Conservation (phyloP, 805 yeast species). For the Wickerhamiella allomyrinae region DNA sequence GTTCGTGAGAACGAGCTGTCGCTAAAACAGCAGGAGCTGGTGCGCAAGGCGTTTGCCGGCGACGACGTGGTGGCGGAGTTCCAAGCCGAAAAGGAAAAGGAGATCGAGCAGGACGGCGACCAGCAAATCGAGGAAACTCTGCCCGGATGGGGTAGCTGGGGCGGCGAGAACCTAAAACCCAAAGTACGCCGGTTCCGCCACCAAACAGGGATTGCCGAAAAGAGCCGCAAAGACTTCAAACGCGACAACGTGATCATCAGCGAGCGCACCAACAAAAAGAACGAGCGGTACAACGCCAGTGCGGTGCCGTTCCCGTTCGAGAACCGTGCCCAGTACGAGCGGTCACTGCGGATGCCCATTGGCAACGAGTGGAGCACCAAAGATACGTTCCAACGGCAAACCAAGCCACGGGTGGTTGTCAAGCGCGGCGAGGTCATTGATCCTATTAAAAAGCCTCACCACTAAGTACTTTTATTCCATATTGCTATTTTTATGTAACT, state of each 20-base stretch:
- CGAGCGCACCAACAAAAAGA: conserved; percentile 74
- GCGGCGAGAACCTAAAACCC: conserved; percentile 45
- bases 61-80: conserved; percentile 84
- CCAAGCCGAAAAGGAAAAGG: conserved; percentile 55
- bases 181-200: conserved; percentile 53
- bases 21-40: conserved; percentile 38
- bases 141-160: conserved; percentile 99
- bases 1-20: conserved; percentile 19
- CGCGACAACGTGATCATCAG: conserved; percentile 75
- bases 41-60: conserved; percentile 91
- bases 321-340: conserved; percentile 84
- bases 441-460: conserved; percentile 47
- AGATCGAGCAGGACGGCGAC: conserved; percentile 67
- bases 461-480: too few relatives aligned
- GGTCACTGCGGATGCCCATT: conserved; percentile 86
- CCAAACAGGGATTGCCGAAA: conserved; percentile 61
- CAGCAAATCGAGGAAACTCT: conserved; percentile 69
- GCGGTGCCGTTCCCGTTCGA: conserved; percentile 95
- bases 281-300: conserved; percentile 68
- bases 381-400: conserved; percentile 70
- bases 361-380: conserved; percentile 95
- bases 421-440: conserved; percentile 84
- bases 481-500: too few relatives aligned
- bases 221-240: conserved; percentile 65
- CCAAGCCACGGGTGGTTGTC: conserved; percentile 76